Conservation (phyloP, 495 filamentous ascomycete genomes). For the Penicillium flavigenum region DNA sequence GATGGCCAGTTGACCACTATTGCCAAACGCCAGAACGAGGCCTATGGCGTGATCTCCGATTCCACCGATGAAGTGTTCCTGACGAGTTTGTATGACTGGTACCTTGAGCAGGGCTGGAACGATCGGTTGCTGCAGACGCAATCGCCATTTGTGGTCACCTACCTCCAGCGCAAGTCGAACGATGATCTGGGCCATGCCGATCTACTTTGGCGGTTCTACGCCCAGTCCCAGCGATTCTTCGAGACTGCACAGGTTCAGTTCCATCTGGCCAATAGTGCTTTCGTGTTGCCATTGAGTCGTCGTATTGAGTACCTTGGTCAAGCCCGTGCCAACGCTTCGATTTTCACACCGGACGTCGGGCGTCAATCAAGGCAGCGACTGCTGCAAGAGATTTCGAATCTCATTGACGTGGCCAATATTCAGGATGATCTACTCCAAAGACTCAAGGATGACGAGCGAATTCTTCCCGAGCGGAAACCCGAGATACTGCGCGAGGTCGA, state of each 20-base stretch:
- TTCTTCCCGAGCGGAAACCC: slow-evolving; percentile 56
- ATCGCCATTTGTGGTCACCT: slow-evolving; percentile 82
- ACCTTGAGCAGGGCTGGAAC: slow-evolving; percentile 74
- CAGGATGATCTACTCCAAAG: slow-evolving; percentile 88
- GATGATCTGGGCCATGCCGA: slow-evolving; percentile 75
- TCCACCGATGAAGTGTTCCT: slow-evolving; percentile 92
- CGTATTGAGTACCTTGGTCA: slow-evolving; percentile 86
- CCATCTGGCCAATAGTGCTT: slow-evolving; percentile 76
- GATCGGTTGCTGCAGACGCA: slow-evolving; percentile 81
- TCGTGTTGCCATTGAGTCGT: slow-evolving; percentile 68
- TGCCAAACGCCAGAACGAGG: slow-evolving; percentile 77
- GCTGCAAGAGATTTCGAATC: slow-evolving; percentile 75
- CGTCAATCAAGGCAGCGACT: slow-evolving; percentile 75
- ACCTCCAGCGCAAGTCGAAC: slow-evolving; percentile 69
- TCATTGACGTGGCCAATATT: slow-evolving; percentile 90
- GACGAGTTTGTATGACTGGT: slow-evolving; percentile 96
- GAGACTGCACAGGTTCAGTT: slow-evolving; percentile 84
- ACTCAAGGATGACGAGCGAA: slow-evolving; percentile 68
- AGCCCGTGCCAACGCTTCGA: slow-evolving; percentile 83
- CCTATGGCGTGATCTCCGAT: slow-evolving; percentile 79
- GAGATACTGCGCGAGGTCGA: slow-evolving; percentile 66
- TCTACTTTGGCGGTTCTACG: slow-evolving; percentile 89
- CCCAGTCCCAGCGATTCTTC: slow-evolving; percentile 73
- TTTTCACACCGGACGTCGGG: slow-evolving; percentile 66
- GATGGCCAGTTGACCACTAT: slow-evolving; percentile 75